Base-by-base conservation (phyloP, 2,329 filamentous ascomycete genomes). In the Aspergillus brasiliensis region DNA sequence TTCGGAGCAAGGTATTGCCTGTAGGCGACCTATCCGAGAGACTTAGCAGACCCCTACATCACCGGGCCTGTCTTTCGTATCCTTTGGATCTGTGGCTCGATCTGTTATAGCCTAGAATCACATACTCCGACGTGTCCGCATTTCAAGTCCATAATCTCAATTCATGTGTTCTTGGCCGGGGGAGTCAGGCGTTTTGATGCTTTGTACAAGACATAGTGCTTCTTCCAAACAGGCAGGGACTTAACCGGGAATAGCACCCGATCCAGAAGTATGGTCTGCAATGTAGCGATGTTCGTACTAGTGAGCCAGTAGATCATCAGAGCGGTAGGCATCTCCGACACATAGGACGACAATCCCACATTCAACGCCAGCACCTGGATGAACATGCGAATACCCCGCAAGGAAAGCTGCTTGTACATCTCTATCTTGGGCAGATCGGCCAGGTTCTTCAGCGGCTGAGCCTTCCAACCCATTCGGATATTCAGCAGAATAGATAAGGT, bases 221-320 rank as follows among this genome's bases (percentile, higher is more conserved):
- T 66, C 21, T 67, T 67, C 62, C 72, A 77, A 10, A 70, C 67
- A 34, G 67, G 62, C 13, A 77, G 62, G 2, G 71, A 68, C 27
- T 66, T 63, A 25, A 67, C 73, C 3, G 72, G 58, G 21, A 77
- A 76, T 71, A 81, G 75, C 25, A 76, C 68, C 51, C 71, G 76
- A 21, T 78, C 73, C 62, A 82, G 60, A 17, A 80, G 23, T 55
- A 65, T 62, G 3, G 69, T 71, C 65, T 83, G 80, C 15, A 75
- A 54, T 31, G 74, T 78, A 42, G 78, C 80, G 46, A 78, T 62
- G 60, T 74, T 69, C 27, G 74, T 75, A 59, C 79, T 82, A 3
- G 74, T 77, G 31, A 82, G 79, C 82, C 82, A 84, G 65, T 83
- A 84, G 6, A 83, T 64, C 67, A 83, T 66, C 59, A 83, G 71